phyloP scores from a whole-genome alignment of 768 basidiomycete species.

The Amanita phalloides region DNA sequence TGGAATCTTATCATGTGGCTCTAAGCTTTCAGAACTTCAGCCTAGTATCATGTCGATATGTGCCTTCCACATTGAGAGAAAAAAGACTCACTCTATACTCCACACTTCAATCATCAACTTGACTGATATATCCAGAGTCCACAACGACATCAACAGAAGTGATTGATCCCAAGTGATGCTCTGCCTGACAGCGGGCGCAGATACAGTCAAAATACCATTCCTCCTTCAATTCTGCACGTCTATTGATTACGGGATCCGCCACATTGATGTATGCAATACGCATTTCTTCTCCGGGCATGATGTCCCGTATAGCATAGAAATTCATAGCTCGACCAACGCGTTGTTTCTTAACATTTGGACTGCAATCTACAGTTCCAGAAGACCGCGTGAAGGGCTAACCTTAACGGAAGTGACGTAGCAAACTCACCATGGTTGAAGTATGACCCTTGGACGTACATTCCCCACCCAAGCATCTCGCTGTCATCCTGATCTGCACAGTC shows the following conservation, averaged over 20 bases:
- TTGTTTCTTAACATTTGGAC: constrained; percentile 22
- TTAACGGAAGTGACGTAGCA: neutral
- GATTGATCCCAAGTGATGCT: constrained; percentile 1
- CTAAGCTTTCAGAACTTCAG: no score
- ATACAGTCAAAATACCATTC: constrained; percentile 17
- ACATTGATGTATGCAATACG: constrained; percentile 34
- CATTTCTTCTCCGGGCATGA: constrained; percentile 29
- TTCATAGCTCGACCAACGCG: constrained; percentile 24
- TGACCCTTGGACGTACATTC: constrained; percentile 46
- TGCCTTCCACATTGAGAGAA: neutral
- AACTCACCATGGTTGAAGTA: constrained; percentile 60
- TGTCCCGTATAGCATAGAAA: constrained; percentile 25
- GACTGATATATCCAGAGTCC: constrained; percentile 5
- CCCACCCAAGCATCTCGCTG: constrained; percentile 59
- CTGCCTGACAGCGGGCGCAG: constrained; percentile 13
- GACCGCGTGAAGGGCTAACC: constrained; percentile 7
- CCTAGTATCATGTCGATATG: neutral
- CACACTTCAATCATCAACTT: neutral
- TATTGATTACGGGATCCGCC: constrained; percentile 9
- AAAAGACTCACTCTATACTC: neutral
- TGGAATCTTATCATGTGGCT: no score
- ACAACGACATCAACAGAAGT: neutral
- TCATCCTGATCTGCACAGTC: constrained; percentile 36
- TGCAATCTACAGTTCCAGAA: neutral
- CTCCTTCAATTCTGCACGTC: constrained; percentile 9